A percentile compares a stretch with the other conserved stretches of the same genome.
These are phyloP conservation scores for Paracoccidioides lutzii DNA, from an alignment of 2,329 filamentous ascomycete species.

Conservation along the genomic window DNA sequence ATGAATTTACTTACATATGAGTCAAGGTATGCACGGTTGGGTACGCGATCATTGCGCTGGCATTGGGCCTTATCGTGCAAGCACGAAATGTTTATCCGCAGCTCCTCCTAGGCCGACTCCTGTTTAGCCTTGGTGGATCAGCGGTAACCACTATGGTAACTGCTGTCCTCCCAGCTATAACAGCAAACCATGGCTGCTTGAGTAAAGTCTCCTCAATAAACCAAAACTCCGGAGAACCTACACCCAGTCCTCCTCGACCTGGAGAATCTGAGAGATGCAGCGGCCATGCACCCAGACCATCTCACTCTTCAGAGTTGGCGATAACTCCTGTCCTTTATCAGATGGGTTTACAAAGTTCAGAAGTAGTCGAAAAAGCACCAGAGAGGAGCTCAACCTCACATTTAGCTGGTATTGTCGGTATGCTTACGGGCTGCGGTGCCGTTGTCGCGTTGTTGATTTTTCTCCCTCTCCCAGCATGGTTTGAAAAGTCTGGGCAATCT, in stretches of 20 bases:
- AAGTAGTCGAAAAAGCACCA: constrained; percentile 6
- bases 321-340: constrained; percentile 42
- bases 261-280: background rate
- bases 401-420: constrained; percentile 77
- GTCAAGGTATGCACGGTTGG: constrained; percentile 50
- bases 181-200: constrained; percentile 16
- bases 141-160: constrained; percentile 97
- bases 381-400: constrained; percentile 35
- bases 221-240: constrained; percentile 9
- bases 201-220: constrained; percentile 14
- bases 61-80: constrained; percentile 71
- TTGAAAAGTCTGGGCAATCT: constrained; percentile 59
- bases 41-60: constrained; percentile 66
- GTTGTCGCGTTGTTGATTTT: constrained; percentile 72
- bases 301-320: constrained; percentile 46
- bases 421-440: constrained; percentile 86
- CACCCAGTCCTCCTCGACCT: background rate
- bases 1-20: constrained; percentile 5
- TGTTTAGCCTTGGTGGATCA: constrained; percentile 87
- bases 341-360: constrained; percentile 7
- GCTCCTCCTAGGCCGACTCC: constrained; percentile 65
- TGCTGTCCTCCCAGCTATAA: constrained; percentile 69
- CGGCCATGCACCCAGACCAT: constrained; percentile 30
- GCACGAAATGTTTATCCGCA: constrained; percentile 79
- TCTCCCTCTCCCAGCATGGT: constrained; percentile 71